Conservation (phyloP, 306 rosid species). For the Hippophae gyantsensis region DNA sequence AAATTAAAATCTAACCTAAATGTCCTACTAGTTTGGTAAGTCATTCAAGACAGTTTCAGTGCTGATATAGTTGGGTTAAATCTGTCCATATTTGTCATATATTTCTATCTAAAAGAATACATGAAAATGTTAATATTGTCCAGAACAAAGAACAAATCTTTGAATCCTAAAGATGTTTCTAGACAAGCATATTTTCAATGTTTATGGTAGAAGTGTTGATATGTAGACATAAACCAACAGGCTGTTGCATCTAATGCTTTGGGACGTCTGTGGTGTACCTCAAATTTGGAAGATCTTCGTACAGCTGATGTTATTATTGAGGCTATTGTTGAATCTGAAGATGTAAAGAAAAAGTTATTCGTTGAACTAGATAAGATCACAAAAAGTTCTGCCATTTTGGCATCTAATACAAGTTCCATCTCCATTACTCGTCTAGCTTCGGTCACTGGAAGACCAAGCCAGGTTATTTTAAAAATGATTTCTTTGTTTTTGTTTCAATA, state of each 20-base stretch:
- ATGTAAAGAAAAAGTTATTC: constrained; percentile 56
- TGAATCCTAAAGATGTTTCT: not conserved
- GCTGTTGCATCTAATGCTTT: constrained; percentile 30
- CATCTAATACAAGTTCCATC: constrained; percentile 93
- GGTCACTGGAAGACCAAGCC: constrained; percentile 51
- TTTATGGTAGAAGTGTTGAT: not conserved
- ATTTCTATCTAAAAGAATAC: too few relatives aligned
- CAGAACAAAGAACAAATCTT: too few relatives aligned
- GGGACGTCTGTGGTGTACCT: constrained; percentile 38
- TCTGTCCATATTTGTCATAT: too few relatives aligned
- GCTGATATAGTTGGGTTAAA: too few relatives aligned
- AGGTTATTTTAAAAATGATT: constrained; percentile 34
- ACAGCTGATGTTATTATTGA: constrained; percentile 63
- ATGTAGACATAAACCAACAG: constrained; percentile 17
- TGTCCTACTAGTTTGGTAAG: too few relatives aligned
- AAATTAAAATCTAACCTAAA: too few relatives aligned
- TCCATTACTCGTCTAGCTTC: constrained; percentile 79
- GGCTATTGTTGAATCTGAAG: constrained; percentile 86
- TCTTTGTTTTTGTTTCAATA: constrained; percentile 3
- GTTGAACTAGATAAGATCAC: constrained; percentile 48
- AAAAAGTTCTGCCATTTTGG: constrained; percentile 62
- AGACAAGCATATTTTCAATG: not conserved
- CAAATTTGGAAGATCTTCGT: constrained; percentile 49
- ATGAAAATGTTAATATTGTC: too few relatives aligned
- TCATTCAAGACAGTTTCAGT: too few relatives aligned